phyloP scores from a whole-genome alignment of 495 filamentous ascomycete genomes.

The Penicillium subrubescens region DNA sequence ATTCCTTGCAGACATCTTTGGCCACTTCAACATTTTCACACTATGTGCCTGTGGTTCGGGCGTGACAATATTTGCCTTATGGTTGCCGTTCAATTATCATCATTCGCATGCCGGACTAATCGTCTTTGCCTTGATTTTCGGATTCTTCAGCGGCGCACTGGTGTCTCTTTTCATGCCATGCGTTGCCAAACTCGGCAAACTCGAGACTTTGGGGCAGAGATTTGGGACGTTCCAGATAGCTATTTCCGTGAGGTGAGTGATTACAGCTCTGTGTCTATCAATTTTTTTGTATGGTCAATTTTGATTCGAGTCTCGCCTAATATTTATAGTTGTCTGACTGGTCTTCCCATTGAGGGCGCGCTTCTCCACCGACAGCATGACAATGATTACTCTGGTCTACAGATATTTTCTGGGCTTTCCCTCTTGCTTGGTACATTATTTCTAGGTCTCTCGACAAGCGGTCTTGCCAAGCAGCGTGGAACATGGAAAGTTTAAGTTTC shows the following conservation, averaged over 20 bases:
- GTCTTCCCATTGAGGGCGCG: conserved; percentile 8
- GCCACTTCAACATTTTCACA: background rate
- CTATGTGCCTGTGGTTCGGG: background rate
- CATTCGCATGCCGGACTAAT: conserved; percentile 1
- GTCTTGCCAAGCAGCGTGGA: background rate
- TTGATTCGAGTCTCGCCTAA: background rate
- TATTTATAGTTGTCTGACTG: conserved; percentile 1
- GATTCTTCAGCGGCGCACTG: conserved; percentile 1
- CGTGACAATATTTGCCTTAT: background rate
- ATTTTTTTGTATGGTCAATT: too few relatives aligned
- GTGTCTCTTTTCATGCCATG: conserved; percentile 10
- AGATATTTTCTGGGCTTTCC: background rate
- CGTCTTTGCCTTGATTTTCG: conserved; percentile 4
- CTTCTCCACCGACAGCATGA: background rate
- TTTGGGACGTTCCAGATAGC: conserved; percentile 4
- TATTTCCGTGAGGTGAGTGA: background rate
- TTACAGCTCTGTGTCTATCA: too few relatives aligned
- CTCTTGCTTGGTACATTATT: background rate
- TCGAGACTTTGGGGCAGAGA: conserved; percentile 3
- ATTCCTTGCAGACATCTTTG: background rate
- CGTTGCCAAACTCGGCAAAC: background rate
- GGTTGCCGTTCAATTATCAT: background rate
- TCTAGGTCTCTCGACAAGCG: background rate
- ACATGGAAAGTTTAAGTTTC: background rate
- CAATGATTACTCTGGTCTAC: background rate